A percentile compares a stretch with the other conserved stretches of the same genome.
Evolutionary conservation across 352 stramenopile species (phyloP).

Genomic region (Globisporangium parvum): DNA sequence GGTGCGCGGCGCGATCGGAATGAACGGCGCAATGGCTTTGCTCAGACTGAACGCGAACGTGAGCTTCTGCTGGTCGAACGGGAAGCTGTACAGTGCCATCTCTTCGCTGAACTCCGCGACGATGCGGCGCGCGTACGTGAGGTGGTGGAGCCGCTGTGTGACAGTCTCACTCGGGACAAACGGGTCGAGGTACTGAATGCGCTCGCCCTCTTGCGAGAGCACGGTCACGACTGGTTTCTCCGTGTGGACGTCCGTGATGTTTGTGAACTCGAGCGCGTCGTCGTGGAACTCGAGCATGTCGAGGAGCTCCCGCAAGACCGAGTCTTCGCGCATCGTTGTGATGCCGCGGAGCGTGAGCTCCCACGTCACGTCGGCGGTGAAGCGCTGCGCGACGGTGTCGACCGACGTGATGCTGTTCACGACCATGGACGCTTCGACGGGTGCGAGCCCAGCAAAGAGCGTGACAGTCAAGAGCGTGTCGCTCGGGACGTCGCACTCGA

Average conservation of each 20-base stretch:
- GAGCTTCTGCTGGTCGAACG: constrained; percentile 37
- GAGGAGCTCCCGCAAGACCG: constrained; percentile 21
- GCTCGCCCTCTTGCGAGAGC: background rate
- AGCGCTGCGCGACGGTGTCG: constrained; percentile 25
- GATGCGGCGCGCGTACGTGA: constrained; percentile 20
- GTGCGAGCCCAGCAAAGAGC: constrained; percentile 18
- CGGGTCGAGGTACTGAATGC: constrained; percentile 5
- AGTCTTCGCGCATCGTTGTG: constrained; percentile 26
- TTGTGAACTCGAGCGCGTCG: constrained; percentile 24
- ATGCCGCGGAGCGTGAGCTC: constrained; percentile 21
- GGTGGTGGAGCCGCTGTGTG: constrained; percentile 7
- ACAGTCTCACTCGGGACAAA: constrained; percentile 2
- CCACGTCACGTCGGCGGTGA: constrained; percentile 27
- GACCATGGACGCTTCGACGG: constrained; percentile 16
- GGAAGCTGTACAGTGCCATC: constrained; percentile 30
- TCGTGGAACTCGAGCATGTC: constrained; percentile 26
- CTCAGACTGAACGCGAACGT: constrained; percentile 23
- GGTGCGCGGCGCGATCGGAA: constrained; percentile 12
- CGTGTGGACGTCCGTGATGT: constrained; percentile 16
- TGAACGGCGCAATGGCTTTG: constrained; percentile 9
- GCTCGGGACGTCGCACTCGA: background rate
- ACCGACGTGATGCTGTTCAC: constrained; percentile 22
- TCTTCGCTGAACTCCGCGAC: constrained; percentile 33
- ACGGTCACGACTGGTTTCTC: constrained; percentile 6
- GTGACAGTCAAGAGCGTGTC: constrained; percentile 4